Percentiles rank a stretch among this genome's conserved stretches.
Conservation (phyloP, 495 filamentous ascomycete genomes). For the Talaromyces wortmannii region DNA sequence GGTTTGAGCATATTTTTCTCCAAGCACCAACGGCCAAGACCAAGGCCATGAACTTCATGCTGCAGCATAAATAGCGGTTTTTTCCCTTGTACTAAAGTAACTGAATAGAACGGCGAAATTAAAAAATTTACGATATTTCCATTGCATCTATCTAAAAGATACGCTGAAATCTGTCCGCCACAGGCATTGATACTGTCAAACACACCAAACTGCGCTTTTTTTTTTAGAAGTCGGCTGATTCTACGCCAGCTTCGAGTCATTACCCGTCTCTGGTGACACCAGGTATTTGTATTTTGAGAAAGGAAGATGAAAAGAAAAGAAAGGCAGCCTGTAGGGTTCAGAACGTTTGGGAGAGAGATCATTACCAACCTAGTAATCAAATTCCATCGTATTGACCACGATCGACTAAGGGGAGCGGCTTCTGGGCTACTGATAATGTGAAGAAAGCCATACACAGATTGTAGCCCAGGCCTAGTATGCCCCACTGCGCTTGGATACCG, state of each 20-base stretch:
- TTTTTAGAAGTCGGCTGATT: background rate
- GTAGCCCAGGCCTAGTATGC: background rate
- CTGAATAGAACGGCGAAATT: background rate
- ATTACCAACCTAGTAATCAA: background rate
- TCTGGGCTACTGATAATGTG: background rate
- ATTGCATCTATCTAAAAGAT: background rate
- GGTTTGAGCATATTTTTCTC: constrained; percentile 3
- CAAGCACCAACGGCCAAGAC: no score
- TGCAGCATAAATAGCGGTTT: no score
- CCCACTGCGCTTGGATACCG: background rate
- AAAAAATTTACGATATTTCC: background rate
- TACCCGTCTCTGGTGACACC: background rate
- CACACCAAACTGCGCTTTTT: background rate
- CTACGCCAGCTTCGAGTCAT: background rate
- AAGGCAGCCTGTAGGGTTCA: background rate
- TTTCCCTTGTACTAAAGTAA: background rate
- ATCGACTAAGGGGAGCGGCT: background rate
- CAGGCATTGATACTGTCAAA: background rate
- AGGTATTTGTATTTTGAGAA: background rate
- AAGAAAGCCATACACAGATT: background rate
- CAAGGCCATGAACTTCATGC: no score
- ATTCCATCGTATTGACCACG: background rate
- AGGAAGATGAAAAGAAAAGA: background rate
- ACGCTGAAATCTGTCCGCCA: background rate
- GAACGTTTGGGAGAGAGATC: background rate